Base-by-base conservation (phyloP, 2,329 filamentous ascomycete species). In the Calonectria pseudoreteaudii region DNA sequence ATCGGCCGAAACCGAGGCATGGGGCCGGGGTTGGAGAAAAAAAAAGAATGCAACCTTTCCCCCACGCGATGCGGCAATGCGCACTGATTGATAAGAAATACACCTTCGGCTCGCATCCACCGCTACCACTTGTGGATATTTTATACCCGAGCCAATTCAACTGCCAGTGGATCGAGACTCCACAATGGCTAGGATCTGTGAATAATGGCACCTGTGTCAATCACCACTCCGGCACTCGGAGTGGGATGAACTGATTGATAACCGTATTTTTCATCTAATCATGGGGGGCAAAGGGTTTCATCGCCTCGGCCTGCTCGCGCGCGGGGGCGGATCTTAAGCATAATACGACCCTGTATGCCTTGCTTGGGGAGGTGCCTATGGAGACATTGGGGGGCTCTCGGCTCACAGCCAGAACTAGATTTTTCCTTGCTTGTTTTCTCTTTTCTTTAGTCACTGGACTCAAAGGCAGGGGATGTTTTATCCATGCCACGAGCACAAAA, bases 61-160 rank as follows among this genome's bases (percentile, higher is more conserved):
- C 56, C 56, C 56, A 62, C 34, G 34, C 56, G 56, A 62, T 62
- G 56, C 56, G n/a, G 36, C 56, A 10, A 60, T 60, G 56, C 30
- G 34, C 34, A 60, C 56, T 60, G 56, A 60, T 60, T 60, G 56
- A 60, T 60, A 60, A 60, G 56, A 28, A 60, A 60, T 60, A 60
- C 56, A 34, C 56, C 56, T 60, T 60, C 30, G 56, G 56, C 56
- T 60, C 34, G 34, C 34, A 41, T 18, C 4, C n/a, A 69, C 47
- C 11, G 52, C 66, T 4, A 31, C 20, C 31, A 60, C 20, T 23
- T 38, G 56, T 60, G 56, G 56, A 60, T 60, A 60, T 60, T 60
- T 60, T 13, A 14, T n/a, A 38, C 56, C 34, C 36, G 36, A 67
- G 26, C 18, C 65, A 66, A 41, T 67, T 60, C 36, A 47, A 47